Conservation (phyloP, 495 filamentous ascomycete genomes). For the Hypoxylon lienhwacheense region DNA sequence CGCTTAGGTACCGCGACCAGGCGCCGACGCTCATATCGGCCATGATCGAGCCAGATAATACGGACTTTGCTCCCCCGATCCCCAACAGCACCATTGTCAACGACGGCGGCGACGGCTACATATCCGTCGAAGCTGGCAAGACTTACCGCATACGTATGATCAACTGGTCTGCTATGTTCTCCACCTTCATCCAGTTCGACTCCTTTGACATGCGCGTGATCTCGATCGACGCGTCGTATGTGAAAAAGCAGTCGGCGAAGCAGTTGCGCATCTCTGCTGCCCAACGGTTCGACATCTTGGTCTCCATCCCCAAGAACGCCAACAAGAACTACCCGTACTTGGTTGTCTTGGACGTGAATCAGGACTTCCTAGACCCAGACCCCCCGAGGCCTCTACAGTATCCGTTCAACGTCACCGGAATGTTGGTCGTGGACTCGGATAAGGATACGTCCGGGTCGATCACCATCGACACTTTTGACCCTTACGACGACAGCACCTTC, state of each 20-base stretch:
- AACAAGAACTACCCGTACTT: constrained; percentile 63
- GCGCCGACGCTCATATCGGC: constrained; percentile 56
- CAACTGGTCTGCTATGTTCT: constrained; percentile 67
- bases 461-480: constrained; percentile 56
- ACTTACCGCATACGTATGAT: constrained; percentile 78
- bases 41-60: constrained; percentile 58
- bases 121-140: constrained; percentile 66
- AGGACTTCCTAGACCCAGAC: constrained; percentile 43
- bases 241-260: constrained; percentile 39
- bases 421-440: constrained; percentile 63
- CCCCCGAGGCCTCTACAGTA: constrained; percentile 34
- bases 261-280: constrained; percentile 57
- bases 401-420: constrained; percentile 54
- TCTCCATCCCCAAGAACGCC: constrained; percentile 37
- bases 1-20: constrained; percentile 62
- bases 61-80: constrained; percentile 58
- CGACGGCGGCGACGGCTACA: constrained; percentile 58
- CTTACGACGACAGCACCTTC: constrained; percentile 66
- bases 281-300: constrained; percentile 66
- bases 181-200: constrained; percentile 63
- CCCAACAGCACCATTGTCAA: constrained; percentile 68
- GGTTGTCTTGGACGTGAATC: constrained; percentile 50
- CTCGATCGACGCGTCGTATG: constrained; percentile 51
- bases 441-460: constrained; percentile 54
- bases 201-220: constrained; percentile 65